Evolutionary conservation across 78 protist genomes (phyloP).

Genomic region (Anaeramoeba ignava): DNA sequence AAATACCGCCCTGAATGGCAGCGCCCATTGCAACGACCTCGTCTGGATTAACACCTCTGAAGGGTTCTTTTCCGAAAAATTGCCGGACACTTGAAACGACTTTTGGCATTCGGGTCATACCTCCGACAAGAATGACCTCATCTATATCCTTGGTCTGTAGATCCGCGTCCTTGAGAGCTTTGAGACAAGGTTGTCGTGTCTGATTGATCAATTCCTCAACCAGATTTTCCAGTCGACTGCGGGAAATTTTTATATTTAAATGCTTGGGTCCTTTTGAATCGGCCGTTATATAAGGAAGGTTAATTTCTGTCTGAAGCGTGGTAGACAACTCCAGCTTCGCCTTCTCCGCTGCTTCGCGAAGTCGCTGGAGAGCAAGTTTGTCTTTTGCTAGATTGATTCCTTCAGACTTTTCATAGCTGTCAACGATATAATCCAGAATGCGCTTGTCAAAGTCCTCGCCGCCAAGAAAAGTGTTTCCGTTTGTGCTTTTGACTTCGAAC

Average conservation of each 20-base stretch:
- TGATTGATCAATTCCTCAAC: slow-evolving; percentile 56
- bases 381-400: too few relatives aligned
- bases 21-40: slow-evolving; percentile 99
- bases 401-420: too few relatives aligned
- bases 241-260: slow-evolving; percentile 48
- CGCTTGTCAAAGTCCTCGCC: too few relatives aligned
- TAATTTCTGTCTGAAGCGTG: slow-evolving; percentile 22
- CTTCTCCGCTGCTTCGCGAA: slow-evolving; percentile 94
- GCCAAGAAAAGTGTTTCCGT: too few relatives aligned
- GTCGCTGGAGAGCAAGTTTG: slow-evolving; percentile 91
- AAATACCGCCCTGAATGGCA: slow-evolving; percentile 95
- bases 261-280: slow-evolving; percentile 92
- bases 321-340: slow-evolving; percentile 89
- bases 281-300: slow-evolving; percentile 94
- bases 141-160: slow-evolving; percentile 51
- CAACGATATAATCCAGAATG: too few relatives aligned
- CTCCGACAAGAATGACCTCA: slow-evolving; percentile 94
- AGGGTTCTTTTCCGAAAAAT: slow-evolving; percentile 31
- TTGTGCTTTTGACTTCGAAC: too few relatives aligned
- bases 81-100: slow-evolving; percentile 62
- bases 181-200: slow-evolving; percentile 72
- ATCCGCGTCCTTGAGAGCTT: slow-evolving; percentile 85
- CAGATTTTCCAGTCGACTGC: too few relatives aligned
- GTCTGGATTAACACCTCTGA: slow-evolving; percentile 96
- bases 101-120: slow-evolving; percentile 95